Base-by-base conservation (phyloP, 108 stramenopile genomes). In the Cyclostephanos tholiformis region DNA sequence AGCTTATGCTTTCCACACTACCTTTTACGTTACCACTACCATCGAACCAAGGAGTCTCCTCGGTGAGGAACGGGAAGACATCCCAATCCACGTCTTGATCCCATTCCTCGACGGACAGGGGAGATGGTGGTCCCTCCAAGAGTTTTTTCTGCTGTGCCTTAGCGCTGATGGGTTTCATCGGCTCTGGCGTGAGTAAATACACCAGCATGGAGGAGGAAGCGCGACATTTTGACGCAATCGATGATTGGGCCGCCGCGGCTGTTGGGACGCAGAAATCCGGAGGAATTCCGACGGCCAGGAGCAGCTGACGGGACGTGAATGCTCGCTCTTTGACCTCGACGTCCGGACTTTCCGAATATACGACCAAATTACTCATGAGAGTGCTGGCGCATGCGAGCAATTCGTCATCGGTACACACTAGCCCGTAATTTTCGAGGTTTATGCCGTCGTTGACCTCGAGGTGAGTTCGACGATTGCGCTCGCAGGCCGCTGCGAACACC, bases 281-380 rank as follows among this genome's bases (percentile, higher is more conserved):
- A 23, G 80, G 65, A 19, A 99, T 69, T 26, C 86, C 66, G 22
- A 97, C 72, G 10, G 85, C 69, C 57, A 71, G 32, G 39, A 99
- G 84, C 9, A 97, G 67, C 29, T 86, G 84, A 30, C 89, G 67
- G 29, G 86, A 57, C 0, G 89, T 89, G 36, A 86, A 84, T 0
- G 97, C 91, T 57, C 97, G 87, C 72, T 99, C 99, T 76, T 94
- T 88, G 51, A 99, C 99, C 86, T 96, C 91, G 17, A 87, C 82
- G 69, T 94, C 89, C 10, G 81, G 72, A 32, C 87, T 88, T 70
- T 87, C 76, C 60, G 83, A 63, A 69, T 80, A 95, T 9, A 87
- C 57, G 4, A 75, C 72, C 38, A 94, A 78, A 62, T 87, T 74
- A 53, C 50, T 63, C 26, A 63, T 55, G 6, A 95, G 39, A 20